Evolutionary conservation across 768 basidiomycete species (phyloP).

Genomic region (Dioszegia aurantiaca): DNA sequence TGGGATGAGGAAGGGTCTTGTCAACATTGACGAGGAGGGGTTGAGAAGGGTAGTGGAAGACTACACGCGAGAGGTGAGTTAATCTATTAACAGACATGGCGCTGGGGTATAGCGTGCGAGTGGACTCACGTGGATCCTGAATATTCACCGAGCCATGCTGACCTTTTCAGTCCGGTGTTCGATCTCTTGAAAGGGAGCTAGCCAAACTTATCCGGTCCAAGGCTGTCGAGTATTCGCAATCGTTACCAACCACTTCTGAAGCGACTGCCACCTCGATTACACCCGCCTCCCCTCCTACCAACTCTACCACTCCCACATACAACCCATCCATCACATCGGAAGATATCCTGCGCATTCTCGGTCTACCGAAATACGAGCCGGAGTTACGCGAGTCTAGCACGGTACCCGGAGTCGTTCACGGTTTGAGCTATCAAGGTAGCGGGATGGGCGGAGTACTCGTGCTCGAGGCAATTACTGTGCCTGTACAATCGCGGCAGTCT

Average conservation of each 20-base stretch:
- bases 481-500: conserved; percentile 52
- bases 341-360: conserved; percentile 80
- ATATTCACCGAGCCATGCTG: too few relatives aligned
- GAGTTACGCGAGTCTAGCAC: conserved; percentile 76
- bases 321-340: conserved; percentile 61
- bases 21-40: conserved; percentile 68
- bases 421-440: conserved; percentile 48
- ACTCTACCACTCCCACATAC: conserved; percentile 54
- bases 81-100: too few relatives aligned
- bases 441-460: conserved; percentile 58
- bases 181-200: conserved; percentile 79
- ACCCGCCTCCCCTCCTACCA: conserved; percentile 47
- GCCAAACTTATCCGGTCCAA: conserved; percentile 86
- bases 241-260: conserved; percentile 27
- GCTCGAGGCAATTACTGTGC: conserved; percentile 76
- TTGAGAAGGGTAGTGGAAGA: conserved; percentile 69
- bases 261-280: neutral
- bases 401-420: conserved; percentile 65
- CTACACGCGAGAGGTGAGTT: conserved; percentile 69
- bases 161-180: conserved; percentile 70
- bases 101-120: too few relatives aligned
- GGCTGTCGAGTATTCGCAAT: conserved; percentile 84
- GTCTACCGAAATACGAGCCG: conserved; percentile 72
- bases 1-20: conserved; percentile 63
- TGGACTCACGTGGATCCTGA: too few relatives aligned